phyloP scores from a whole-genome alignment of 805 yeast genomes.

The Candida morakotiae region DNA sequence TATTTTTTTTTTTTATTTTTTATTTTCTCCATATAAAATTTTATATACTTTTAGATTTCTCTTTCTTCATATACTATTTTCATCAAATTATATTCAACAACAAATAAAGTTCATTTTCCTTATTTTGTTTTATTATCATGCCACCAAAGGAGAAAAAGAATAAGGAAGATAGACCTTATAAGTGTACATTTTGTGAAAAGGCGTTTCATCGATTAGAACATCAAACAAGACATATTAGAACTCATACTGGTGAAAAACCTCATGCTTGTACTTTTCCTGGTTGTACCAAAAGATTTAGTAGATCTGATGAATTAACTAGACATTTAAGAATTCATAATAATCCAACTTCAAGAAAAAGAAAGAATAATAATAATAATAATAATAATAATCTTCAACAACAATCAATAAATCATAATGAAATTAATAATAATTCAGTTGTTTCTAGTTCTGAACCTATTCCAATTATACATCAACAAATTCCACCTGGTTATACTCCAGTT shows the following conservation, averaged over 20 bases:
- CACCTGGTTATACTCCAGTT: slow-evolving; percentile 12
- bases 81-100: too few species aligned
- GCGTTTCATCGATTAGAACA: slow-evolving; percentile 88
- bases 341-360: slow-evolving; percentile 43
- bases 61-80: too few species aligned
- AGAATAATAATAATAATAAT: slow-evolving; percentile 18
- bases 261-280: slow-evolving; percentile 80
- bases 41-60: background rate
- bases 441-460: background rate
- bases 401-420: background rate
- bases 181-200: slow-evolving; percentile 79
- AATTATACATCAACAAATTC: background rate
- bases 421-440: background rate
- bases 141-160: slow-evolving; percentile 12
- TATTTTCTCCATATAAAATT: background rate
- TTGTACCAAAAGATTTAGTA: slow-evolving; percentile 75
- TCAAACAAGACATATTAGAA: slow-evolving; percentile 85
- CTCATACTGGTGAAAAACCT: slow-evolving; percentile 93
- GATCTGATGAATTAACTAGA: slow-evolving; percentile 83
- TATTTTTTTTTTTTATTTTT: background rate
- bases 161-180: slow-evolving; percentile 61
- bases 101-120: too few species aligned
- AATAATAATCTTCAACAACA: background rate
- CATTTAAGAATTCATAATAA: slow-evolving; percentile 78
- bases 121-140: too few species aligned